These are phyloP conservation scores for Colletotrichum lentis DNA, from an alignment of 2,329 filamentous ascomycete species.

Conservation along the genomic window DNA sequence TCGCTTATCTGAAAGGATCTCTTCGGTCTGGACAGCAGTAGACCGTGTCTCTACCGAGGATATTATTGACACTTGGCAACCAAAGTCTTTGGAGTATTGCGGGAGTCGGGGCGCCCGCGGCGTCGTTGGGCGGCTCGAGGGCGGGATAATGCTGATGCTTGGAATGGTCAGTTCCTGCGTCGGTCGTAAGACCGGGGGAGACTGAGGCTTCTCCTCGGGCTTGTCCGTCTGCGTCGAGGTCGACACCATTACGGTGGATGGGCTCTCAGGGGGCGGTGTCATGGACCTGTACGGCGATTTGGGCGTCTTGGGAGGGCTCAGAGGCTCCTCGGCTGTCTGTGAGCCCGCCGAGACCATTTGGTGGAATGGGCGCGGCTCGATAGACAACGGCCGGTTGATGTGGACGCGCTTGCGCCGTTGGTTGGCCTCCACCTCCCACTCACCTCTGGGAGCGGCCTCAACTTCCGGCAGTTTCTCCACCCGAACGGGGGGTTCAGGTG, in stretches of 20 bases:
- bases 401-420: conserved; percentile 75
- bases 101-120: conserved; percentile 78
- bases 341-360: conserved; percentile 71
- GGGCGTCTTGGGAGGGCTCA: conserved; percentile 73
- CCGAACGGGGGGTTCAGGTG: conserved; percentile 52
- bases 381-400: conserved; percentile 57
- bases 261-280: conserved; percentile 51
- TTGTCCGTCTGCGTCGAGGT: conserved; percentile 69
- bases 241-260: conserved; percentile 56
- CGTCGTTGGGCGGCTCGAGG: conserved; percentile 81
- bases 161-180: conserved; percentile 68
- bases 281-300: conserved; percentile 57
- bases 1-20: conserved; percentile 84
- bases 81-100: conserved; percentile 82
- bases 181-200: conserved; percentile 30
- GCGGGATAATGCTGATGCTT: conserved; percentile 90
- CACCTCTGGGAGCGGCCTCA: conserved; percentile 56
- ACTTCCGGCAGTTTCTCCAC: conserved; percentile 52
- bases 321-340: conserved; percentile 68
- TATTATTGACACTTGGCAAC: conserved; percentile 76
- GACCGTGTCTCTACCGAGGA: conserved; percentile 61
- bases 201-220: conserved; percentile 39
- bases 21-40: conserved; percentile 80
- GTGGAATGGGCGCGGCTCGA: conserved; percentile 55
- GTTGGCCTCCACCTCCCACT: conserved; percentile 70